Evolutionary conservation across 495 filamentous ascomycete genomes (phyloP), one percentile per base, ranked within the genome.

Genomic region (Hyaloscypha variabilis): DNA sequence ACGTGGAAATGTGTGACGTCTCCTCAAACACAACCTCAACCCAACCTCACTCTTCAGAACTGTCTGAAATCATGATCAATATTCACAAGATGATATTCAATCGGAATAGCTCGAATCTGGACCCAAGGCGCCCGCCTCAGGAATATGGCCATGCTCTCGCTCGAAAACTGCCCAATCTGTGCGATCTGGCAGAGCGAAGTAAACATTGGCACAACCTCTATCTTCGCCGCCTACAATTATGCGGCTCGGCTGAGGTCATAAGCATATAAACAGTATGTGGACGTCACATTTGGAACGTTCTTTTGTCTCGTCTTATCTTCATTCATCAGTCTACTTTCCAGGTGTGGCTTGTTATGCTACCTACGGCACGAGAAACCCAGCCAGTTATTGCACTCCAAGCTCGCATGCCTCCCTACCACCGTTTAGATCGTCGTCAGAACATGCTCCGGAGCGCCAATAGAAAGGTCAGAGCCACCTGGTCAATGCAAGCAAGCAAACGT

Each of bases 381-480:
- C 55, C 55, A 58, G 13, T 29, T 29, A 13, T 34, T 54, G 29
- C 2, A 13, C 26, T 67, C 65, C 65, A 67, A 67, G 65, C 65
- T 67, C 58, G n/a, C 59, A 67, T 58, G 60, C 52, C n/a, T 28
- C 26, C 51, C 21, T 24, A 54, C 21, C 51, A 54, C 5, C 5
- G 11, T 39, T 21, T 24, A 29, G 25, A 14, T 21, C 57, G 19
- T 39, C 63, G 21, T 28, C 14, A 67, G 58, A 50, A 65, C 53
- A 62, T 67, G 65, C 52, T 67, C 65, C 59, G 42, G 59, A 62
- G 51, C 21, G 30, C 51, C 65, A 31, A 42, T 59, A 24, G 23
- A 56, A 58, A 66, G 29, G 50, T 62, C 31, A 62, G 30, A 34
- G 49, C 14, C 29, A 58, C 50, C 36, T 29, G 3, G 56, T 36